Evolutionary conservation across 306 rosid genomes (phyloP).

Genomic region (Pyrus bretschneideri): DNA sequence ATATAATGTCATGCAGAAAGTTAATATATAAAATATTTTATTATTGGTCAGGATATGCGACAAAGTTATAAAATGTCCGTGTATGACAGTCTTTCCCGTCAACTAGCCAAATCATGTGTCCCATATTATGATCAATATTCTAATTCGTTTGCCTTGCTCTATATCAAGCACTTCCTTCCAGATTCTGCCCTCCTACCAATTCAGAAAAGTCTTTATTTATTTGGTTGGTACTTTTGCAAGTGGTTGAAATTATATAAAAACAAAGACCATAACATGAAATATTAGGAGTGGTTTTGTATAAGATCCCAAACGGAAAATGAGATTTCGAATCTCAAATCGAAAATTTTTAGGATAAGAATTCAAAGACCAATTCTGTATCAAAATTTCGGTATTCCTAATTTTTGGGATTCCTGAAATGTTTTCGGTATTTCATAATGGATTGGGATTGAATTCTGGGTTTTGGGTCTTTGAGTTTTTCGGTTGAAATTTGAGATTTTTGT

Average conservation of each 20-base stretch:
- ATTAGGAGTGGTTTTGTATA: not conserved
- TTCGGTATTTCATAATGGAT: no score
- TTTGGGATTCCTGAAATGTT: no score
- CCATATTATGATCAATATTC: not conserved
- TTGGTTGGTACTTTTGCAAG: not conserved
- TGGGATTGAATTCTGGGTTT: no score
- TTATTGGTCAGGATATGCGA: no score
- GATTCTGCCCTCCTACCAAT: not conserved
- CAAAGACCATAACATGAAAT: not conserved
- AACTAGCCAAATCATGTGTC: no score
- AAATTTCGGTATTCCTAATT: no score
- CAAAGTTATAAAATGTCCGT: no score
- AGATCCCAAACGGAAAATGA: not conserved
- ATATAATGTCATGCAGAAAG: no score
- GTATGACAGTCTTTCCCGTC: no score
- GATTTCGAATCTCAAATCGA: not conserved
- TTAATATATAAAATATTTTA: no score
- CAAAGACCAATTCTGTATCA: not conserved
- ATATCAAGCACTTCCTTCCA: not conserved
- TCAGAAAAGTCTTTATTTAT: not conserved
- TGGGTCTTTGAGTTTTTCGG: no score
- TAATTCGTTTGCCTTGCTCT: not conserved
- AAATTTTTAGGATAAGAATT: not conserved
- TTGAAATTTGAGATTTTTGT: no score
- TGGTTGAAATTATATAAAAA: not conserved